Percentiles rank a stretch among this genome's conserved stretches.
phyloP scores from a whole-genome alignment of 2,329 filamentous ascomycete species.

The Meredithiella fracta region DNA sequence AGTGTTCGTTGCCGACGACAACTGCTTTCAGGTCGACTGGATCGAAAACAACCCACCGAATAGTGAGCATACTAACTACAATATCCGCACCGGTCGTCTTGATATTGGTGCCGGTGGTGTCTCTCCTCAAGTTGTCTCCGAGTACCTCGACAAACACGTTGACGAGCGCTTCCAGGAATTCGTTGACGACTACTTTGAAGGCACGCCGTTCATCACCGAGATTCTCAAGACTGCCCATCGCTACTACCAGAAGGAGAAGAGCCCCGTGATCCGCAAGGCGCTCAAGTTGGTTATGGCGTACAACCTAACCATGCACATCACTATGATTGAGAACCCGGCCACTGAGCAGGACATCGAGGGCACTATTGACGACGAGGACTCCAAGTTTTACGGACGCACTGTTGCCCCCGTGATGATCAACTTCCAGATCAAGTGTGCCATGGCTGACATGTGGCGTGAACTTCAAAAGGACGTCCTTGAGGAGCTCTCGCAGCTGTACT shows the following conservation, averaged over 20 bases:
- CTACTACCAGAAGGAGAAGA: slow-evolving; percentile 76
- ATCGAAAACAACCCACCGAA: slow-evolving; percentile 56
- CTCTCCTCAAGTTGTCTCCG: slow-evolving; percentile 61
- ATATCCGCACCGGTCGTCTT: slow-evolving; percentile 72
- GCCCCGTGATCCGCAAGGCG: slow-evolving; percentile 83
- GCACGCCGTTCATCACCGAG: slow-evolving; percentile 85
- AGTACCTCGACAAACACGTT: slow-evolving; percentile 91
- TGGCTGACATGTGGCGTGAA: slow-evolving; percentile 97
- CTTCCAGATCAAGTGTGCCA: slow-evolving; percentile 95
- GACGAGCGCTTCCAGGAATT: slow-evolving; percentile 85
- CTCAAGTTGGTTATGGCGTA: slow-evolving; percentile 90
- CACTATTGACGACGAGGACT: slow-evolving; percentile 70
- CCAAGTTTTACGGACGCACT: slow-evolving; percentile 77
- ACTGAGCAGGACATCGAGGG: slow-evolving; percentile 64
- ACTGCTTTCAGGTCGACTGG: slow-evolving; percentile 89
- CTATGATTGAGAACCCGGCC: slow-evolving; percentile 78
- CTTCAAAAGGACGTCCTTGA: slow-evolving; percentile 91
- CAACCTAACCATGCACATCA: slow-evolving; percentile 87
- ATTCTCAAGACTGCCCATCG: slow-evolving; percentile 92
- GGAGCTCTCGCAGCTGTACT: slow-evolving; percentile 82
- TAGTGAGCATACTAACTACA: slow-evolving; percentile 56
- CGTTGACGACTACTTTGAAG: slow-evolving; percentile 90
- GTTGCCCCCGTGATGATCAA: slow-evolving; percentile 98
- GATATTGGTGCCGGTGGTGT: slow-evolving; percentile 83
- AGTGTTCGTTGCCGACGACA: slow-evolving; percentile 80